Evolutionary conservation across 2,329 filamentous ascomycete genomes (phyloP), one percentile per base, ranked within the genome.

Genomic region (Ilyonectria robusta): DNA sequence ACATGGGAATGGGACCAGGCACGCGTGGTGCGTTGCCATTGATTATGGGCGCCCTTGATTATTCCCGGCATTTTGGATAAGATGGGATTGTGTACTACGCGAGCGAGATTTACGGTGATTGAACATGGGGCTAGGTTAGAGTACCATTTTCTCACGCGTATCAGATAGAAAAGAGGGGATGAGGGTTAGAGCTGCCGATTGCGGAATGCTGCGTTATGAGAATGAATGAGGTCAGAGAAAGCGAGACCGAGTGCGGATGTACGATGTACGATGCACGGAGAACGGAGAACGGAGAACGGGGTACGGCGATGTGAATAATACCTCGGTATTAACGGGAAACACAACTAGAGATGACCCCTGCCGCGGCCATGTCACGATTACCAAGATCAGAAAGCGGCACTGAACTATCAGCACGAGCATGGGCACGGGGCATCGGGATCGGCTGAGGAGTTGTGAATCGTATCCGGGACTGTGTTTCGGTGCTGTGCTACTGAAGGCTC

Each of bases 1-100:
- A 29, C 31, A 65, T 51, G 57, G 60, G 40, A 53, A 35, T 66
- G 47, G 51, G 63, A 40, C 59, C 47, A 66, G 53, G 56, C 35
- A 59, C 47, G 47, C 54, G 55, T 56, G 57, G 59, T 35, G 48
- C 56, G 48, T 47, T 26, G 37, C 35, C 47, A 59, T 62, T 48
- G 35, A 44, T 48, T 42, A 33, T 51, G 26, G 40, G 54, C 33
- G 37, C 35, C 53, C 54, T 62, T 48, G 35, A 44, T 48, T 42
- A 33, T 51, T 57, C 37, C 29, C 33, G 33, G 17, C 21, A 15
- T 11, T 26, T 10, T 31, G 48, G 23, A 37, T 7, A 33, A 56
- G 35, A 56, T 44, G 44, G n/a, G 35, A 59, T 50, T 48, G 37
- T 51, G 21, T n/a, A 13, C 11, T 9, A 15, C 15, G 7, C 9